Evolutionary conservation across 2,329 filamentous ascomycete genomes (phyloP).

Genomic region (Claviceps citrina): DNA sequence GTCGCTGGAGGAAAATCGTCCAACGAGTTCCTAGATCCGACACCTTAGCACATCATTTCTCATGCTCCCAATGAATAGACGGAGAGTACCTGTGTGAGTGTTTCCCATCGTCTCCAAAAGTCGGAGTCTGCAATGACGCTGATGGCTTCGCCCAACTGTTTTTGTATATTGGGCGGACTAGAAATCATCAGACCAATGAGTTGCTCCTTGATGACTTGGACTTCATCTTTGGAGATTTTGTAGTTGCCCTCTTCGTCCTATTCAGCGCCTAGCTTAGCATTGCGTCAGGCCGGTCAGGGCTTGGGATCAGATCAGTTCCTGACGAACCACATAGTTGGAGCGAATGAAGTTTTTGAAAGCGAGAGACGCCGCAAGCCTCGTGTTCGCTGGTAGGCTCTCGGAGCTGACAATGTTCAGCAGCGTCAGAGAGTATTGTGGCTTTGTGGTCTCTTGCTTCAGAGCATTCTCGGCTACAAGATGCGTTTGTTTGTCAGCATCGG

Average conservation of each 20-base stretch:
- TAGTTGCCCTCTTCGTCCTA: constrained; percentile 87
- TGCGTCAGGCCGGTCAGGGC: constrained; percentile 3
- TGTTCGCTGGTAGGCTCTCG: constrained; percentile 55
- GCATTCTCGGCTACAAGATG: constrained; percentile 55
- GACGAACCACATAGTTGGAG: constrained; percentile 69
- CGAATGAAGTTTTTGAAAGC: constrained; percentile 99
- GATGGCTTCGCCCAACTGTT: constrained; percentile 89
- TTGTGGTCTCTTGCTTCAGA: constrained; percentile 63
- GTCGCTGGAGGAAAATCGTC: constrained; percentile 67
- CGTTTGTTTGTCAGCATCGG: constrained; percentile 22
- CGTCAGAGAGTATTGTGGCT: constrained; percentile 72
- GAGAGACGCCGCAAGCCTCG: constrained; percentile 72
- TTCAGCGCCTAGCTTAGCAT: constrained; percentile 8
- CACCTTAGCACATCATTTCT: constrained; percentile 4
- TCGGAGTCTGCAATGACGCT: constrained; percentile 96
- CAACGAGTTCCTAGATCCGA: constrained; percentile 58
- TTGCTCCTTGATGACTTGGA: constrained; percentile 81
- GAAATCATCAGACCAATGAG: constrained; percentile 94
- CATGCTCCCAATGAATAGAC: too few relatives aligned
- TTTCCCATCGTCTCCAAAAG: constrained; percentile 93
- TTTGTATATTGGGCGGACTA: constrained; percentile 73
- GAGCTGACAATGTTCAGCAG: constrained; percentile 84
- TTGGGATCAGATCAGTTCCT: neutral
- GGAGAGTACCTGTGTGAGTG: constrained; percentile 57
- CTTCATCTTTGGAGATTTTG: constrained; percentile 70